Evolutionary conservation across 140 eudicot species (phyloP), one percentile per base, ranked within the genome.

Genomic region (Oenanthe javanica): DNA sequence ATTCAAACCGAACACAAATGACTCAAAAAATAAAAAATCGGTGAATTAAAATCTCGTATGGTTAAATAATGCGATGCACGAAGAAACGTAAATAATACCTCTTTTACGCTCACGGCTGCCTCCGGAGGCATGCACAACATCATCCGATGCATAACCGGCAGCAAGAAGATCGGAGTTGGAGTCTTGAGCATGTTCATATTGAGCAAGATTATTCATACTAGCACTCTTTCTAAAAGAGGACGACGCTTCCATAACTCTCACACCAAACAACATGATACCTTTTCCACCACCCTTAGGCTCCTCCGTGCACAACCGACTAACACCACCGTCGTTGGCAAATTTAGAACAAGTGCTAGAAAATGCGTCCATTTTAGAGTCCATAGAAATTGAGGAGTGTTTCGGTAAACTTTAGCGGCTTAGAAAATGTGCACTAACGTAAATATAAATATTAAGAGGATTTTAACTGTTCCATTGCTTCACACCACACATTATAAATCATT

Each of bases 51-150:
- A 31, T 31, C 36, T 31, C 36, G 36, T 0, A 31, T 31, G 36
- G 36, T 31, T 31, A 31, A 31, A 31, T 31, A 31, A 31, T 11
- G 9, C 66, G 14, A 67, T 12, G 15, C 12, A 31, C 23, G 10
- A 5, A 67, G 13, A 45, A 3, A 18, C 1, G 49, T 1, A 7
- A 74, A 21, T 19, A 4, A 0, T 79, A 84, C 89, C 89, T 86
- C 89, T 73, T 48, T 86, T 86, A 40, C 89, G 89, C 79, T 86
- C 89, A 6, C 87, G 89, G 82, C 77, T 40, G n/a, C 87, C 57
- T 27, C 72, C 85, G 52, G 87, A 81, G 27, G 85, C 82, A 66
- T 87, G 87, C 76, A 87, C 79, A 73, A 81, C 86, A 55, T 87
- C 90, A 66, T 84, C 87, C 40, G 87, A 87, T 48, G 81, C 90